A percentile compares a stretch with the other conserved stretches of the same genome.
These are phyloP conservation scores for Heterobasidion parviporum DNA, from an alignment of 1,284 basidiomycete genomes.

Conservation along the genomic window DNA sequence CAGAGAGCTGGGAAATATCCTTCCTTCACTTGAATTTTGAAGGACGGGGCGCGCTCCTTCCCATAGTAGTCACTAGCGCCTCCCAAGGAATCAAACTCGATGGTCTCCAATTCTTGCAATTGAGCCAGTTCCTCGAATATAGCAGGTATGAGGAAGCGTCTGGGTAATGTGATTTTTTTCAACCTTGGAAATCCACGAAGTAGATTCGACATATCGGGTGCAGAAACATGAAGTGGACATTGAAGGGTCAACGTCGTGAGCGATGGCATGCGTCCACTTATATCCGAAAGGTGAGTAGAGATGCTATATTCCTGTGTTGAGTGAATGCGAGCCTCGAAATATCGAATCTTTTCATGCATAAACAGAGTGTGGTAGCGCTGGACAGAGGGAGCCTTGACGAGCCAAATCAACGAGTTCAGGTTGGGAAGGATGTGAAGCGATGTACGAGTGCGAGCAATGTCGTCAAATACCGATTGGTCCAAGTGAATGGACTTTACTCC, in stretches of 20 bases:
- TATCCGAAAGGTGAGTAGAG: slow-evolving; percentile 36
- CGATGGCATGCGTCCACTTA: slow-evolving; percentile 43
- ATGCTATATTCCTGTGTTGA: slow-evolving; percentile 14
- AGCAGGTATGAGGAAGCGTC: slow-evolving; percentile 37
- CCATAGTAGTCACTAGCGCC: slow-evolving; percentile 25
- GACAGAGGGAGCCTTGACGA: slow-evolving; percentile 11
- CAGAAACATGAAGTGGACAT: too few relatives aligned
- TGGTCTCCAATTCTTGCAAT: slow-evolving; percentile 31
- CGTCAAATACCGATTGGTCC: slow-evolving; percentile 32
- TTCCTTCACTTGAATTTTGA: slow-evolving; percentile 29
- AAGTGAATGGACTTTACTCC: slow-evolving; percentile 7
- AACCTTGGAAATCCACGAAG: slow-evolving; percentile 35
- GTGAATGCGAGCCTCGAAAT: slow-evolving; percentile 22
- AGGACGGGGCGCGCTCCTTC: slow-evolving; percentile 27
- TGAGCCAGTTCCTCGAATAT: slow-evolving; percentile 38
- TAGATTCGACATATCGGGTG: slow-evolving; percentile 12
- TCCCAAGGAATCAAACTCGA: slow-evolving; percentile 38
- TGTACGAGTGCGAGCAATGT: slow-evolving; percentile 46
- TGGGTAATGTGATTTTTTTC: slow-evolving; percentile 39
- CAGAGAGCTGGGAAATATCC: slow-evolving; percentile 47
- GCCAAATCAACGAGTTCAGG: slow-evolving; percentile 38
- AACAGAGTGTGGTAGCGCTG: slow-evolving; percentile 31
- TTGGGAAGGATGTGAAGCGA: slow-evolving; percentile 45
- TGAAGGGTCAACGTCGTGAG: slow-evolving; percentile 26
- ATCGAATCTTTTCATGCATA: slow-evolving; percentile 31